Evolutionary conservation across 352 stramenopile species (phyloP).

Genomic region (Phytopythium sindhum): DNA sequence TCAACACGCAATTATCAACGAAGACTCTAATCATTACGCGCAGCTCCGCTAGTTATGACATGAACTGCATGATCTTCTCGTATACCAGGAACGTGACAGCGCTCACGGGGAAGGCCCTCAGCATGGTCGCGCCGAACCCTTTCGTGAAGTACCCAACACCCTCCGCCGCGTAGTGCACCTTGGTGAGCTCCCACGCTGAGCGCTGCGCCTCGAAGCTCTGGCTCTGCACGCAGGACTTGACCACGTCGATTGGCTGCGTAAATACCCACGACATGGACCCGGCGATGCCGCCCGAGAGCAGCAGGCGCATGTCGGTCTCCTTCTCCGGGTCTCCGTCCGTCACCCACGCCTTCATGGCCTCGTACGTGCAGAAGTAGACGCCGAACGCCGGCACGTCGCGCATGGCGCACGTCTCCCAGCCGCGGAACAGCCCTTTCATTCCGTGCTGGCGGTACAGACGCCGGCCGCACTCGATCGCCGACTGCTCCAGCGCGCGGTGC

Average conservation of each 20-base stretch:
- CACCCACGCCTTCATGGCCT: slow-evolving; percentile 56
- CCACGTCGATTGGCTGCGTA: slow-evolving; percentile 84
- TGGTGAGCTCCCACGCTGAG: slow-evolving; percentile 41
- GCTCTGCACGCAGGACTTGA: slow-evolving; percentile 89
- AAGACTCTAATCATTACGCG: slow-evolving; percentile 4
- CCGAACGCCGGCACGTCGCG: slow-evolving; percentile 79
- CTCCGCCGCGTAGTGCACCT: slow-evolving; percentile 41
- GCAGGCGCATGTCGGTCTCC: slow-evolving; percentile 63
- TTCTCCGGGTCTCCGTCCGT: slow-evolving; percentile 49
- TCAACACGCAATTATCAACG: background rate
- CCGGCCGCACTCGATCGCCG: slow-evolving; percentile 47
- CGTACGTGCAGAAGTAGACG: slow-evolving; percentile 79
- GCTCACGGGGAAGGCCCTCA: slow-evolving; percentile 79
- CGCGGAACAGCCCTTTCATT: slow-evolving; percentile 47
- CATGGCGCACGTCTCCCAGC: slow-evolving; percentile 67
- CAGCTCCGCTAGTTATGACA: slow-evolving; percentile 33
- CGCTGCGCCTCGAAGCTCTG: slow-evolving; percentile 44
- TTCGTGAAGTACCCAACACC: slow-evolving; percentile 77
- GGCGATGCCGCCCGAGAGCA: slow-evolving; percentile 71
- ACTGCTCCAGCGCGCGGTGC: slow-evolving; percentile 34
- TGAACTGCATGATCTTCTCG: slow-evolving; percentile 80
- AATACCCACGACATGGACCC: slow-evolving; percentile 78
- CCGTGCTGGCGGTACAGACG: slow-evolving; percentile 40
- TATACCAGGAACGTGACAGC: slow-evolving; percentile 86
- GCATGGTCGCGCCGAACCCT: slow-evolving; percentile 73